Evolutionary conservation across 768 basidiomycete species (phyloP).

Genomic region (Termitomyces titanicus): DNA sequence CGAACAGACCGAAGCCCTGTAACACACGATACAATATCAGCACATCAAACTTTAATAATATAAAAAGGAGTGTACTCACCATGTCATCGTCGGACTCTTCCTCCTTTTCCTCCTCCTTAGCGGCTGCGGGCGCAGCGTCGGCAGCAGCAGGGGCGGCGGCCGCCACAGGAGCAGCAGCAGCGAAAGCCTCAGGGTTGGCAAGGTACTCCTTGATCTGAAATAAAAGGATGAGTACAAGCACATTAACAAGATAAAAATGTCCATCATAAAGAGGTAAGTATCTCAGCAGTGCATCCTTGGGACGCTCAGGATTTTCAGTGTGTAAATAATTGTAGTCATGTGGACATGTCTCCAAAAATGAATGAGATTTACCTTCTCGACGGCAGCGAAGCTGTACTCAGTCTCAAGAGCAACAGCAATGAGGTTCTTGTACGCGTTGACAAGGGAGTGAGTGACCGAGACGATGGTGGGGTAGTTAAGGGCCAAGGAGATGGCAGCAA

Average conservation of each 20-base stretch:
- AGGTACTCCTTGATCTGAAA: constrained; percentile 90
- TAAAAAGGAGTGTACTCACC: constrained; percentile 42
- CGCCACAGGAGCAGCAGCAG: constrained; percentile 67
- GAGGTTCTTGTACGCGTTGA: constrained; percentile 99
- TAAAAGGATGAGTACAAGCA: constrained; percentile 15
- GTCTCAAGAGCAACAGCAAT: constrained; percentile 85
- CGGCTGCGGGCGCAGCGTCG: constrained; percentile 32
- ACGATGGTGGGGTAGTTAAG: constrained; percentile 95
- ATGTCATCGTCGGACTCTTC: constrained; percentile 88
- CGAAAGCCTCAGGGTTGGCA: constrained; percentile 98
- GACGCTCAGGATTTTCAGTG: constrained; percentile 88
- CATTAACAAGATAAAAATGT: constrained; percentile 3
- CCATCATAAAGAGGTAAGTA: constrained; percentile 26
- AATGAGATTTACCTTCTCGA: constrained; percentile 71
- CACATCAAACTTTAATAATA: not conserved
- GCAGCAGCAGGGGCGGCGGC: constrained; percentile 55
- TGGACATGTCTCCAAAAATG: constrained; percentile 10
- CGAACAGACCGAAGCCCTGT: constrained; percentile 93
- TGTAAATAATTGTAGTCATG: constrained; percentile 38
- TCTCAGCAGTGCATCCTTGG: constrained; percentile 38
- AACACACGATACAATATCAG: constrained; percentile 13
- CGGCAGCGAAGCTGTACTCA: constrained; percentile 92
- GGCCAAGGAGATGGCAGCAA: constrained; percentile 94
- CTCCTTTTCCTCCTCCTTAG: constrained; percentile 77
- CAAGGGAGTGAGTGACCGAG: constrained; percentile 90